phyloP scores from a whole-genome alignment of 169 alveolate genomes.

The Eimeria praecox region DNA sequence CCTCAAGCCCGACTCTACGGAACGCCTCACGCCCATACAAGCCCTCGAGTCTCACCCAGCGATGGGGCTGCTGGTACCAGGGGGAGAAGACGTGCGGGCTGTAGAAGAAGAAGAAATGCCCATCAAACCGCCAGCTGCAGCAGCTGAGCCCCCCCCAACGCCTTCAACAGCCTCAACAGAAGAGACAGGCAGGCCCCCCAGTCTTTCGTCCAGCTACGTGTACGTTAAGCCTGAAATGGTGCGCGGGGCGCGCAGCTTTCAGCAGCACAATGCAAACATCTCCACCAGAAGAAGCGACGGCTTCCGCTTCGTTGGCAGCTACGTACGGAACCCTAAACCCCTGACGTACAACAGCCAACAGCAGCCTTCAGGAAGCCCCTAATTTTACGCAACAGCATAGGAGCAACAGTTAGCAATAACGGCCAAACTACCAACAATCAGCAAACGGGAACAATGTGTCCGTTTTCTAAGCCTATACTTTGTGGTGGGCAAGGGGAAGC shows the following conservation, averaged over 20 bases:
- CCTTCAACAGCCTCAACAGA: slow-evolving; percentile 17
- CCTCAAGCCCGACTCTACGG: background rate
- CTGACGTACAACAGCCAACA: background rate
- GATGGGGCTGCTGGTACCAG: background rate
- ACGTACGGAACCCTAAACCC: background rate
- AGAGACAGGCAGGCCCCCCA: slow-evolving; percentile 3
- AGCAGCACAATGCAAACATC: background rate
- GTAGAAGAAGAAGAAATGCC: background rate
- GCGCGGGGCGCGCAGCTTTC: background rate
- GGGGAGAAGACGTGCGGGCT: background rate
- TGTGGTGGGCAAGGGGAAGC: background rate
- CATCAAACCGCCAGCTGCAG: background rate
- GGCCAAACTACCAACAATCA: background rate
- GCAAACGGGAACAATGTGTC: background rate
- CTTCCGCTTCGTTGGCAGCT: slow-evolving; percentile 1
- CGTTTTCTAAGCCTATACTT: background rate
- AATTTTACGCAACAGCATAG: background rate
- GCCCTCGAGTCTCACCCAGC: slow-evolving; percentile 54
- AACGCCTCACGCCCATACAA: slow-evolving; percentile 48
- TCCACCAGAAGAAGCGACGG: background rate
- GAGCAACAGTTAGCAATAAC: background rate
- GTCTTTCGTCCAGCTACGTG: slow-evolving; percentile 30
- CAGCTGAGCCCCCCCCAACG: background rate
- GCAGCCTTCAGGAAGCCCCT: background rate
- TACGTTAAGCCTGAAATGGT: background rate